A percentile compares a stretch with the other conserved stretches of the same genome.
phyloP scores from a whole-genome alignment of 176 grass and related monocot species.

The Canna indica region DNA sequence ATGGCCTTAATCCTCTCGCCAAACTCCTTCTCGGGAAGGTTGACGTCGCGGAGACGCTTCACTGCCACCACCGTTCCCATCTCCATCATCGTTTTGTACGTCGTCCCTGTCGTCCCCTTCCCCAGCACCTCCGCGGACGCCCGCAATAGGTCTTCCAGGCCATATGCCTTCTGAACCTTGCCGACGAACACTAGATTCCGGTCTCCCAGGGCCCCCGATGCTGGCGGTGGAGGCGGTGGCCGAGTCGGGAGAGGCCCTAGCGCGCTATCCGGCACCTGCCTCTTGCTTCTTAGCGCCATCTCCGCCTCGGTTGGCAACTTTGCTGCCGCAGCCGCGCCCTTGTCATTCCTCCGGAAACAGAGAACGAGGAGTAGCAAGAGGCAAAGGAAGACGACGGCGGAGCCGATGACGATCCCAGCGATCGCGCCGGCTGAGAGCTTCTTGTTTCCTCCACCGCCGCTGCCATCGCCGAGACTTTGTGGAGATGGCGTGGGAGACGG shows the following conservation, averaged over 20 bases:
- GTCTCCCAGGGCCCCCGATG: conserved; percentile 13
- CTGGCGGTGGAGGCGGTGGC: not conserved
- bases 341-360: conserved; percentile 3
- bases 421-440: conserved; percentile 43
- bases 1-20: conserved; percentile 27
- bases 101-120: conserved; percentile 54
- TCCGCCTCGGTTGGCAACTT: not conserved
- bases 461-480: not conserved
- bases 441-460: not conserved
- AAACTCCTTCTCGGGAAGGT: conserved; percentile 46
- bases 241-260: not conserved
- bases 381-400: conserved; percentile 15
- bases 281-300: conserved; percentile 15
- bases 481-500: conserved; percentile 11
- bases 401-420: conserved; percentile 46
- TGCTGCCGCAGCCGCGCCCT: not conserved
- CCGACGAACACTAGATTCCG: conserved; percentile 74
- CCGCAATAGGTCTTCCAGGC: conserved; percentile 60
- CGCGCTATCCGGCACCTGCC: conserved; percentile 12
- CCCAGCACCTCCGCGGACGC: conserved; percentile 74
- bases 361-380: conserved; percentile 28
- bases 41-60: conserved; percentile 57
- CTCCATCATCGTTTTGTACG: conserved; percentile 74
- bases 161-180: conserved; percentile 34
- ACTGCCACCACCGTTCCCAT: conserved; percentile 43